Percentiles rank a stretch among this genome's conserved stretches.
Conservation (phyloP, 805 yeast genomes). For the Metschnikowia baotianmanensis region DNA sequence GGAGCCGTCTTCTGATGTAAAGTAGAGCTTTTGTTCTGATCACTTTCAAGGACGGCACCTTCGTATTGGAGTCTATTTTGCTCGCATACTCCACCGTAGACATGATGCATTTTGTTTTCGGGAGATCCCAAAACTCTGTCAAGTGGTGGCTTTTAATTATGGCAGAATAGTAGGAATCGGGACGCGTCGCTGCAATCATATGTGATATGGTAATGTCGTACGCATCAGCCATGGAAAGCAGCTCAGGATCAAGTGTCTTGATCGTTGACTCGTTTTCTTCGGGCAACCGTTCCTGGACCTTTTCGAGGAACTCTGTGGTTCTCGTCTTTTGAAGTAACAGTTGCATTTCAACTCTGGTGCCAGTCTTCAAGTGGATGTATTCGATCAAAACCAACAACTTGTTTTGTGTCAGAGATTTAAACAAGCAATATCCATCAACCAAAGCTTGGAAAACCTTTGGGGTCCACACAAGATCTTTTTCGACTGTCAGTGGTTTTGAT, state of each 20-base stretch:
- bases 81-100: constrained; percentile 20
- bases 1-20: constrained; percentile 12
- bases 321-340: constrained; percentile 2
- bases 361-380: constrained; percentile 4
- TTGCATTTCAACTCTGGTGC: background rate
- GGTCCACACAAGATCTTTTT: constrained; percentile 8
- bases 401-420: constrained; percentile 7
- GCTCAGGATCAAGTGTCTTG: background rate
- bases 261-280: background rate
- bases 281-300: background rate
- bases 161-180: constrained; percentile 16
- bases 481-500: background rate
- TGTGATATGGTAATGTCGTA: background rate
- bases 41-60: constrained; percentile 7
- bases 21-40: constrained; percentile 12
- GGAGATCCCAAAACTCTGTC: constrained; percentile 20
- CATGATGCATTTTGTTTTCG: constrained; percentile 17
- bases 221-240: background rate
- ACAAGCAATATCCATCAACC: constrained; percentile 10
- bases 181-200: constrained; percentile 2
- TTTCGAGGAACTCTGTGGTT: constrained; percentile 3
- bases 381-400: constrained; percentile 3
- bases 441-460: constrained; percentile 10
- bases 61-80: constrained; percentile 5
- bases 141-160: constrained; percentile 10